Percentiles rank a stretch among this genome's conserved stretches.
These are phyloP conservation scores for Jasminum sambac DNA, from an alignment of 257 asterid species.

Conservation along the genomic window DNA sequence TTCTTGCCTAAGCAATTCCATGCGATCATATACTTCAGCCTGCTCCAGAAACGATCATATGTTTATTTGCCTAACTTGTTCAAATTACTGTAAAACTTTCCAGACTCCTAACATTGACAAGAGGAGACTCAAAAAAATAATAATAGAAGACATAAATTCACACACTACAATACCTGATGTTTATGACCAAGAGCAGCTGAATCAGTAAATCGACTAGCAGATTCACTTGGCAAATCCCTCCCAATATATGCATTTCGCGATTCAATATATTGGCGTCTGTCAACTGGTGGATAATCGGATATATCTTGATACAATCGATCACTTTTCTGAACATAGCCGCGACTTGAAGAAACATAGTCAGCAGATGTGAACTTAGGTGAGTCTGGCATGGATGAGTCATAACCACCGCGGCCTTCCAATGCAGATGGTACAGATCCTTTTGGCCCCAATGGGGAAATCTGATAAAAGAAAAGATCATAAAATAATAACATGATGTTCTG, in stretches of 20 bases:
- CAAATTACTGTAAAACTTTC: conserved; percentile 8
- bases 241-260: conserved; percentile 64
- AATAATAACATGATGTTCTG: neutral
- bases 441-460: conserved; percentile 62
- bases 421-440: conserved; percentile 65
- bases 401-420: conserved; percentile 72
- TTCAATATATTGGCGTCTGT: conserved; percentile 70
- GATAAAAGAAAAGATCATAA: conserved; percentile 22
- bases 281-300: conserved; percentile 70
- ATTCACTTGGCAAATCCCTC: conserved; percentile 71
- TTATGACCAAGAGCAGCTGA: conserved; percentile 59
- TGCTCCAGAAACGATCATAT: conserved; percentile 30
- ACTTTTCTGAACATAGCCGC: conserved; percentile 64
- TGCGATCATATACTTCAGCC: conserved; percentile 73
- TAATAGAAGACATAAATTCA: neutral
- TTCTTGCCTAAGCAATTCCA: conserved; percentile 74
- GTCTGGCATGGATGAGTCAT: conserved; percentile 60
- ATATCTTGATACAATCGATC: conserved; percentile 73
- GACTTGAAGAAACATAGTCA: conserved; percentile 70
- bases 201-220: conserved; percentile 67
- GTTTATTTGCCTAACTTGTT: neutral
- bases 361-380: conserved; percentile 66
- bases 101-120: neutral
- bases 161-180: conserved; percentile 64
- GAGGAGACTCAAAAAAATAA: conserved; percentile 3